Percentiles rank a stretch among this genome's conserved stretches.
Evolutionary conservation across 352 stramenopile genomes (phyloP).

Genomic region (Pythium dissotocum): DNA sequence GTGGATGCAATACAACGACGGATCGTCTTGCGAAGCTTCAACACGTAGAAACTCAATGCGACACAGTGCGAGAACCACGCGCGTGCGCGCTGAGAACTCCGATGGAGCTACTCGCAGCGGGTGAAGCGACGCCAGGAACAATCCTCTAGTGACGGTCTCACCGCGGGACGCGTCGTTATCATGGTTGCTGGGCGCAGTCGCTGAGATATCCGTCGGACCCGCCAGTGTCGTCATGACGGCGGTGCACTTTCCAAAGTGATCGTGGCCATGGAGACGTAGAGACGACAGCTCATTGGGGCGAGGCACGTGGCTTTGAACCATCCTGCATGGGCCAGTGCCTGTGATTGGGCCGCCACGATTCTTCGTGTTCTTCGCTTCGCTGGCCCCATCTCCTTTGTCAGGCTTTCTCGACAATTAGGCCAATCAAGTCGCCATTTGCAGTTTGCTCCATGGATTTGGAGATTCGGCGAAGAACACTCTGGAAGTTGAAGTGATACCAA

Average conservation of each 20-base stretch:
- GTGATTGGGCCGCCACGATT: background rate
- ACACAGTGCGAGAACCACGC: constrained; percentile 4
- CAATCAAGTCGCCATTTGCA: background rate
- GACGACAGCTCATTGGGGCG: background rate
- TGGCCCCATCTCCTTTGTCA: background rate
- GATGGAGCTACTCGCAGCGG: constrained; percentile 2
- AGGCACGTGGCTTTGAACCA: constrained; percentile 6
- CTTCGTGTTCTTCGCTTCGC: background rate
- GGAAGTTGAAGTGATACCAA: constrained; percentile 6
- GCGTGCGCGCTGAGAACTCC: constrained; percentile 11
- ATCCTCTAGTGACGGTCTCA: too few species aligned
- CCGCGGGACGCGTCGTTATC: background rate
- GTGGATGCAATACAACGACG: background rate
- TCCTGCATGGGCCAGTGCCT: background rate
- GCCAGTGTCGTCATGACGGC: background rate
- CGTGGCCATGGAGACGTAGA: too few species aligned
- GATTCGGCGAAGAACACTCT: constrained; percentile 4
- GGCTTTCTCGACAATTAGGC: background rate
- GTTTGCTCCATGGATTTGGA: background rate
- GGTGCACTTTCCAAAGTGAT: background rate
- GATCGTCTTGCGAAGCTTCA: background rate
- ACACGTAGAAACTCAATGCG: constrained; percentile 14
- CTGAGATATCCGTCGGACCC: background rate
- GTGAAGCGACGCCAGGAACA: constrained; percentile 5
- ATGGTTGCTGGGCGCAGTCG: background rate